Evolutionary conservation across 2,329 filamentous ascomycete species (phyloP), one percentile per base, ranked within the genome.

Genomic region (Magnaporthales sp.): DNA sequence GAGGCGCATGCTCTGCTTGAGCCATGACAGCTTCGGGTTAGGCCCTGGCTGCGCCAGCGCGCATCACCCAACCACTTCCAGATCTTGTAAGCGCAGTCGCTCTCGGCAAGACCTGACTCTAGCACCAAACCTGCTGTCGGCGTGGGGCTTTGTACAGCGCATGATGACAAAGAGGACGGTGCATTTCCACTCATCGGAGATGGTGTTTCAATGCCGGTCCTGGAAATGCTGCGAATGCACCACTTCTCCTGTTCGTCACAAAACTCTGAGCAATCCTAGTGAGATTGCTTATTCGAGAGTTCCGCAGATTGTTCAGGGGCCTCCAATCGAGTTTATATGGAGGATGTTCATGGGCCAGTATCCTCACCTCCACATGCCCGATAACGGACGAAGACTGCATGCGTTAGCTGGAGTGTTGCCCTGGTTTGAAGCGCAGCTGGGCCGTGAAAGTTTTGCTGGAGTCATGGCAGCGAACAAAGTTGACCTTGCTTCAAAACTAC

Each of bases 211-310:
- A 19, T 65, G 64, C 51, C 51, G 54, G 7, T 32, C 51, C 7
- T 58, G 51, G 51, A 32, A 24, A 30, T 60, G 29, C 15, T 65
- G 64, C 54, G 64, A 65, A 31, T 65, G 64, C 64, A 65, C n/a
- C 54, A 9, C 32, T 26, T 58, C 54, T 58, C 54, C 54, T 58
- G 7, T 58, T 9, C 54, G 10, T n/a, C 54, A 58, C n/a, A 58
- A 58, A 26, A 10, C 24, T 9, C 54, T 2, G 54, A 26, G 54
- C 54, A 58, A 26, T 58, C 54, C 54, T 26, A 26, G 19, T n/a
- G 62, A 63, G 62, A n/a, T 32, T 26, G 22, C 29, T 10, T 32
- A 32, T 31, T 63, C 62, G 29, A 29, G 26, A 13, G 60, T 32
- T 26, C 30, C 30, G 60, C 27, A 62, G 24, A 58, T 58, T 58